Conservation (phyloP, 495 filamentous ascomycete genomes). For the Hypoxylon fuscum region DNA sequence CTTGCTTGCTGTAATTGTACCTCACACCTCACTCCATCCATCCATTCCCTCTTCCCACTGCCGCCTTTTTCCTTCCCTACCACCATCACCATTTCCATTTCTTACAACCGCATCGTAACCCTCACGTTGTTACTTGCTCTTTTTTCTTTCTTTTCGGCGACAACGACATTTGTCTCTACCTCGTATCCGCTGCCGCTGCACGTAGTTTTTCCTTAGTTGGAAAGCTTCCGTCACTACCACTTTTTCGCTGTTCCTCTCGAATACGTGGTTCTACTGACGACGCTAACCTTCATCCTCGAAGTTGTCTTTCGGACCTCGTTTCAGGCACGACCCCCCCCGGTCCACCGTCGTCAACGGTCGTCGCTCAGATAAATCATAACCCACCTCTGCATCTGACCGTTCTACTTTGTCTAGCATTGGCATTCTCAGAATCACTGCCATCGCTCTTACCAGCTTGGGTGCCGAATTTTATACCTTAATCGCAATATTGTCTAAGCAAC, state of each 20-base stretch:
- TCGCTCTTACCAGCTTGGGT: background rate
- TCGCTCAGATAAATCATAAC: slow-evolving; percentile 15
- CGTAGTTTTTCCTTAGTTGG: background rate
- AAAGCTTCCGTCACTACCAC: background rate
- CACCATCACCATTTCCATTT: slow-evolving; percentile 24
- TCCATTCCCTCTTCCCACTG: slow-evolving; percentile 39
- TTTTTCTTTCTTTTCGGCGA: background rate
- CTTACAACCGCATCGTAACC: slow-evolving; percentile 14
- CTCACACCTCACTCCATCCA: background rate
- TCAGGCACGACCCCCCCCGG: slow-evolving; percentile 1
- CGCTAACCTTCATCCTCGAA: slow-evolving; percentile 28
- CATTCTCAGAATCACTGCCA: slow-evolving; percentile 1
- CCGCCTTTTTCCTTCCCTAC: slow-evolving; percentile 30
- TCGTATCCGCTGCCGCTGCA: slow-evolving; percentile 1
- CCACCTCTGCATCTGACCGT: slow-evolving; percentile 1
- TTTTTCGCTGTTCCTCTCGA: slow-evolving; percentile 7
- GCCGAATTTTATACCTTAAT: slow-evolving; percentile 6
- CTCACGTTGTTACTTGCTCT: slow-evolving; percentile 16
- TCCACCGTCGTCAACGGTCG: background rate
- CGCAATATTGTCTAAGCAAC: background rate
- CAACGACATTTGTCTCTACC: background rate
- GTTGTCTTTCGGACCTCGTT: slow-evolving; percentile 14
- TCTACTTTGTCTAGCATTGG: background rate
- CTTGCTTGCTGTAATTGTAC: slow-evolving; percentile 24
- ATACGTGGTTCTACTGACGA: slow-evolving; percentile 15